Evolutionary conservation across 2,329 filamentous ascomycete genomes (phyloP), one percentile per base, ranked within the genome.

Genomic region (Pseudohalonectria lignicola): DNA sequence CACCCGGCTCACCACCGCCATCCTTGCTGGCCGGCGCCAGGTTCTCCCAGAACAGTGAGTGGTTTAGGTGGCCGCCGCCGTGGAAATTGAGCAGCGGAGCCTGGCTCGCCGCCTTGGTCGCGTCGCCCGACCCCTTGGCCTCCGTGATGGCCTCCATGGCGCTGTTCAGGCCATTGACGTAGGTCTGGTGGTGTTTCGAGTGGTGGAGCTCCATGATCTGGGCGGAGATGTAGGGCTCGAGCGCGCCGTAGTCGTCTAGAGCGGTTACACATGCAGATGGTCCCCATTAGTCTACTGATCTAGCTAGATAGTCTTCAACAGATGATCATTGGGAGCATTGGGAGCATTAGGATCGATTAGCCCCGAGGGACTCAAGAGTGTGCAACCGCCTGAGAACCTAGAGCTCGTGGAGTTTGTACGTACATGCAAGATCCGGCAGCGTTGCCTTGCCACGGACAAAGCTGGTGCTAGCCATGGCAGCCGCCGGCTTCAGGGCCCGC

Each of bases 221-320:
- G 48, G 66, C 67, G 25, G 80, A 84, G 63, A 88, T 86, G 61
- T 77, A 72, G 36, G 76, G 76, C 68, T 98, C 92, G 53, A 98
- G 86, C 37, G 88, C 92, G 57, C 82, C 86, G 63, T 95, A 98
- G 72, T 95, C 92, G 60, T 96, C 90, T 94, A 48, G 20, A 18
- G 19, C 13, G 26, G n/a, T n/a, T n/a, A n/a, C n/a, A n/a, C n/a
- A n/a, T n/a, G n/a, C n/a, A n/a, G n/a, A n/a, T n/a, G n/a, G n/a
- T n/a, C n/a, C n/a, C n/a, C n/a, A n/a, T n/a, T n/a, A n/a, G n/a
- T n/a, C n/a, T n/a, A n/a, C n/a, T n/a, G n/a, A n/a, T n/a, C n/a
- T n/a, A n/a, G n/a, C n/a, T n/a, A n/a, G n/a, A n/a, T n/a, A n/a
- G n/a, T n/a, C n/a, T n/a, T n/a, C n/a, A 26, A 26, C 23, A 26